Evolutionary conservation across 208 protist genomes (phyloP), one percentile per base, ranked within the genome.

Genomic region (Perkinsela sp.): DNA sequence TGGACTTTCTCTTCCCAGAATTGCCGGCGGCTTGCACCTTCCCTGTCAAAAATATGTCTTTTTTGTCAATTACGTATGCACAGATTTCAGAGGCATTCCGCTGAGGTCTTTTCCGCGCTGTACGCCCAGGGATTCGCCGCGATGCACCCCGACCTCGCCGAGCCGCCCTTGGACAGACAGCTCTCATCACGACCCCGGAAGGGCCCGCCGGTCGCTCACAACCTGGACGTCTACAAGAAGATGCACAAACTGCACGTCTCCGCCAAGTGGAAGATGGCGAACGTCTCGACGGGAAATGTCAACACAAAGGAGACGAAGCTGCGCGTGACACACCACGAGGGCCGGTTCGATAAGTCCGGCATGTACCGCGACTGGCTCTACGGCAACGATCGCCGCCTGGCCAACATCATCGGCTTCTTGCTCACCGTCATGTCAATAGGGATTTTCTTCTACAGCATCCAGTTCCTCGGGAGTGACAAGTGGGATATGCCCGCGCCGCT

Each of bases 321-420:
- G 13, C 82, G 82, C 65, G 79, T 88, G 74, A 90, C 82, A 0
- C 82, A 90, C 65, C 76, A 81, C 13, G 84, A 88, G 73, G 84
- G 82, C 31, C 81, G 76, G 2, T 86, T 88, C 68, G 82, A 90
- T 66, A 82, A 86, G 68, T 81, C 79, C 0, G 84, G 84, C 15
- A 88, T 90, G 82, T 90, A 90, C 72, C 84, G 84, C 22, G 84
- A 90, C 71, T 90, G 84, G 84, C 80, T 90, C 29, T 90, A 90
- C 70, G 84, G 84, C 29, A 82, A 90, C 68, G 84, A 90, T 68
- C 78, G 84, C 28, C 80, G 84, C 31, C 86, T 86, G 70, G 84
- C 78, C n/a, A 90, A 90, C 73, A 88, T 88, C 76, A 75, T 85
- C 66, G 84, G 82, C 28, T 65, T 85, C 30, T 29, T 71, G 13